Percentiles rank a stretch among this genome's conserved stretches.
These are phyloP conservation scores for Hypericum perforatum DNA, from an alignment of 345 rosid genomes.

Conservation along the genomic window DNA sequence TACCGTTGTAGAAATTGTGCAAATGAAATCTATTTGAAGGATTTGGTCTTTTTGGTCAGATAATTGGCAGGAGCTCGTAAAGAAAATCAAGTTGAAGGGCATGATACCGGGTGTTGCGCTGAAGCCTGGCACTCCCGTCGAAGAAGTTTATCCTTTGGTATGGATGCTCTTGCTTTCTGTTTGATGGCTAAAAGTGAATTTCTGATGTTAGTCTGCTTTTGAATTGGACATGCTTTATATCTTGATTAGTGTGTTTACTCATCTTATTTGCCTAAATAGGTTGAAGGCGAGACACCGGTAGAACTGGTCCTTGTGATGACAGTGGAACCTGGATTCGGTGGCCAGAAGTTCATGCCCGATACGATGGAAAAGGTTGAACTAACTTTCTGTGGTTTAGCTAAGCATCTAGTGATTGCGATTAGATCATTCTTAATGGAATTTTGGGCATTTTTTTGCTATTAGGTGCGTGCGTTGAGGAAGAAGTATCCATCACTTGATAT, in stretches of 20 bases:
- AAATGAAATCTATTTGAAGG: too few relatives aligned
- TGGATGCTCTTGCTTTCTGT: slow-evolving; percentile 3
- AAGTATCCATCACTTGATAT: slow-evolving; percentile 76
- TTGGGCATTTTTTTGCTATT: slow-evolving; percentile 1
- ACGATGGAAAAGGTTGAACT: slow-evolving; percentile 70
- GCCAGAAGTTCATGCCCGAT: slow-evolving; percentile 81
- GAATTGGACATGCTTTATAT: not conserved
- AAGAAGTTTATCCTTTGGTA: slow-evolving; percentile 85
- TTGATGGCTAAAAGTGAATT: not conserved
- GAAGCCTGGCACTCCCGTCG: slow-evolving; percentile 75
- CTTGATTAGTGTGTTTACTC: not conserved
- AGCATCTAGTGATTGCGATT: not conserved
- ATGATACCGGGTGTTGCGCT: slow-evolving; percentile 85
- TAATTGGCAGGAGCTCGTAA: slow-evolving; percentile 72
- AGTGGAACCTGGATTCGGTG: slow-evolving; percentile 88
- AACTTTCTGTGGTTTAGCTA: not conserved
- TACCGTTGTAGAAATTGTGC: too few relatives aligned
- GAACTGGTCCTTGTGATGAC: slow-evolving; percentile 98
- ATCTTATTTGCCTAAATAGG: slow-evolving; percentile 23
- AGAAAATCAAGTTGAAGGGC: slow-evolving; percentile 59
- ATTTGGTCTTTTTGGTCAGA: slow-evolving; percentile 21
- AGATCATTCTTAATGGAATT: not conserved
- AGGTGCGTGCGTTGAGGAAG: slow-evolving; percentile 57
- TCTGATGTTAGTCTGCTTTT: not conserved
- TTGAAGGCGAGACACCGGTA: slow-evolving; percentile 63